phyloP scores from a whole-genome alignment of 352 stramenopile species.

The Phytopythium helicoides region DNA sequence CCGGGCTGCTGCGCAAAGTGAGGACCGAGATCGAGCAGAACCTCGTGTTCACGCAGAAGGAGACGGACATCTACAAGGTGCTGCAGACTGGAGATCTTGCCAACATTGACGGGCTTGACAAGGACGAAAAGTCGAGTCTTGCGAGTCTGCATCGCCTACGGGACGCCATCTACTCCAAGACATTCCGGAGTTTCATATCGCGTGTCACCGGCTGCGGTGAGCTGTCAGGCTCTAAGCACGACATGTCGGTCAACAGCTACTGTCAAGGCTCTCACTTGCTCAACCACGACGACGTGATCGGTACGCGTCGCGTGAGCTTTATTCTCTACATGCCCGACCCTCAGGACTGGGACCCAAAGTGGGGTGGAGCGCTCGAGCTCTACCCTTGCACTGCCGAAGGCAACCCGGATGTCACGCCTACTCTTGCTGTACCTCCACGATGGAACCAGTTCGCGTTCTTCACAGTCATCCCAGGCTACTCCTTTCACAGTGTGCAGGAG shows the following conservation, averaged over 20 bases:
- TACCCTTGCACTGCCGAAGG: constrained; percentile 52
- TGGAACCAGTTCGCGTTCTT: constrained; percentile 92
- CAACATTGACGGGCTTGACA: constrained; percentile 51
- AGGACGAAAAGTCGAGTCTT: constrained; percentile 45
- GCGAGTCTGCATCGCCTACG: constrained; percentile 75
- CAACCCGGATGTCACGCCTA: constrained; percentile 26
- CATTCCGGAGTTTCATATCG: constrained; percentile 82
- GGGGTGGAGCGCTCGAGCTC: constrained; percentile 88
- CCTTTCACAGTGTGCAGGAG: constrained; percentile 85
- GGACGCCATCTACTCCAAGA: constrained; percentile 80
- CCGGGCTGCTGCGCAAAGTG: constrained; percentile 30
- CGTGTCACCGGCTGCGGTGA: constrained; percentile 46
- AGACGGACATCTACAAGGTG: constrained; percentile 93
- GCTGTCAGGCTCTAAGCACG: constrained; percentile 61
- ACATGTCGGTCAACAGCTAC: constrained; percentile 91
- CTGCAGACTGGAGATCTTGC: constrained; percentile 92
- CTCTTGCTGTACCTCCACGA: constrained; percentile 44
- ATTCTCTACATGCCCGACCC: constrained; percentile 92
- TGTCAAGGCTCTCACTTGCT: constrained; percentile 88
- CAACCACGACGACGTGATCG: constrained; percentile 94
- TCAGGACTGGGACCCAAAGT: constrained; percentile 68
- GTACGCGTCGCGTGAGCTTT: constrained; percentile 86
- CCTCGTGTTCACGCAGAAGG: constrained; percentile 91
- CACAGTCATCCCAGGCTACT: constrained; percentile 79
- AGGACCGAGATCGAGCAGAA: constrained; percentile 76